Base-by-base conservation (phyloP, 1,139 yeast species). In the Taphrina confusa region DNA sequence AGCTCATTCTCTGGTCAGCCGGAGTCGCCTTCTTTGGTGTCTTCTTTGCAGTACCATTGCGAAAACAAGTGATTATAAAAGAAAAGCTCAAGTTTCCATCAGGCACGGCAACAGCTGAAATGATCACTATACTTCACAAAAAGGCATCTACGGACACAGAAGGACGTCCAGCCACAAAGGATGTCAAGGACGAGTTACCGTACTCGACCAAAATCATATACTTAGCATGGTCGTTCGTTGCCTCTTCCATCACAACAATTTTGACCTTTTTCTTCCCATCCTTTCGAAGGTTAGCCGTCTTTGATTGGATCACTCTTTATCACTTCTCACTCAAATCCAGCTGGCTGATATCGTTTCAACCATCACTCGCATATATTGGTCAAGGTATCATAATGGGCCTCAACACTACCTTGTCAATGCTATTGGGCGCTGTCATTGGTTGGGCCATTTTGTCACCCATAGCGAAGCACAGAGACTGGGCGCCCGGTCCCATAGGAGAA, bases 351-450 rank as follows among this genome's bases (percentile, higher is more conserved):
- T 84, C 87, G 61, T 81, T 92, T 62, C 96, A 92, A 71, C 96
- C 97, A 0, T 89, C 97, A 0, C 97, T 98, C 0, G 97, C 98
- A 0, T 92, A 92, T 71, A 80, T 92, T 40, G 98, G 98, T 1
- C 98, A 92, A 72, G 98, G 98, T 2, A 90, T 92, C 46, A 92
- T 92, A 61, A 92, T 92, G 98, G 98, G 98, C 0, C 75, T 89
- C 5, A 90, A 92, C 1, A 91, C 97, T 0, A 95, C 91, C 0
- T 78, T 88, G 2, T 87, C 91, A 65, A 92, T 92, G 97, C 74
- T 92, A 45, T 80, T 89, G 68, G 98, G 98, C 1, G 84, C 95
- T 16, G 66, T 92, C 1, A 68, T 91, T 4, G 98, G 98, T 0
- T 92, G 98, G 98, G 96, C 82, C 0, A 74, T 92, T 0, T 74